Base-by-base conservation (phyloP, 2,329 filamentous ascomycete genomes). In the Apiospora phragmitis region DNA sequence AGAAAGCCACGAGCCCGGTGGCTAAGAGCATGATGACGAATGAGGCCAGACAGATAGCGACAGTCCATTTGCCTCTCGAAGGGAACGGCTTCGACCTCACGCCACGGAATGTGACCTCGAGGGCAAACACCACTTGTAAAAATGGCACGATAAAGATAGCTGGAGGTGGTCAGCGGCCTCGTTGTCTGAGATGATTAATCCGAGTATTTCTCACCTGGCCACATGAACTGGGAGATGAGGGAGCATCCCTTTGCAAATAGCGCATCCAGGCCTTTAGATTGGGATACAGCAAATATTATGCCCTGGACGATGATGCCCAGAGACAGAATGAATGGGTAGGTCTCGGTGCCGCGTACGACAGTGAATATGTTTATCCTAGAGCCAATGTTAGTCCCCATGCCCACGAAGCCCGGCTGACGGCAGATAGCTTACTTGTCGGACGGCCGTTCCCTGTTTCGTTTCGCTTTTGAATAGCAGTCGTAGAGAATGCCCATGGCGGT, bases 81-180 rank as follows among this genome's bases (percentile, higher is more conserved):
- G 87, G 85, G 73, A 93, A 92, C 1, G 89, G 86, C 65, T 83
- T 83, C 65, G 80, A 82, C 73, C 82, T 85, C 35, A 91, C 78
- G 14, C 88, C 86, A 74, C 91, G 85, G 21, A 89, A 75, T 0
- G 88, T 83, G 43, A 88, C 85, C 78, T 93, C 91, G 71, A 91
- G 73, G 18, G 88, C 89, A 74, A 93, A 92, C 21, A 92, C 84
- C 26, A 92, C 76, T 74, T 92, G 91, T 42, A 90, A 86, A 72
- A 87, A 92, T 35, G 91, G 91, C 11, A 90, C 86, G 68, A 93
- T 85, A 75, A 93, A 92, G 45, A 92, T 84, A 9, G 89, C 91
- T 92, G 70, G 45, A 35, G 12, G 4, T 21, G 43, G 68, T 81
- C 75, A 82, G 81, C 72, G 72, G 67, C 43, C 18, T 67, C 26